Evolutionary conservation across 192 early-diverging fungal genomes (phyloP).

Genomic region (Backusella tarrabulga): DNA sequence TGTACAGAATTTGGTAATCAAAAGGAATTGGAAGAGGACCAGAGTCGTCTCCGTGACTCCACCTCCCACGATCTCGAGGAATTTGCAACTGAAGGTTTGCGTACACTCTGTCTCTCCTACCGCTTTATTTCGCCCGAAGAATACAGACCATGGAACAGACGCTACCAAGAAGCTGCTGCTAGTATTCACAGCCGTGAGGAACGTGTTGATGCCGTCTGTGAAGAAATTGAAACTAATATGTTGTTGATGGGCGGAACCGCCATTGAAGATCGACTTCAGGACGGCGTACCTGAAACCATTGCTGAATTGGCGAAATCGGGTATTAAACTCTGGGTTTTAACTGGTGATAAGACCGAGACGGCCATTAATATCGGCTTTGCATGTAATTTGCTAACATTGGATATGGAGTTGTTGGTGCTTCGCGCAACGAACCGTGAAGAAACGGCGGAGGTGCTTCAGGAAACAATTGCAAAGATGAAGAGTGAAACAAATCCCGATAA

Average conservation of each 20-base stretch:
- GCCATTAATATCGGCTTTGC: conserved; percentile 98
- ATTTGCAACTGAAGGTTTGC: conserved; percentile 84
- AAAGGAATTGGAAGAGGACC: conserved; percentile 47
- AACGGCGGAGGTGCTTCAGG: conserved; percentile 65
- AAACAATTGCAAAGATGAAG: conserved; percentile 60
- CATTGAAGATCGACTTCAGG: conserved; percentile 97
- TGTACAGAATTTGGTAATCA: conserved; percentile 32
- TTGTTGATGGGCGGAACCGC: conserved; percentile 93
- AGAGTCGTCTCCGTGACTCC: conserved; percentile 64
- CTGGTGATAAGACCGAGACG: conserved; percentile 96
- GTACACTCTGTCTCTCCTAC: conserved; percentile 87
- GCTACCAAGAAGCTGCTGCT: conserved; percentile 72
- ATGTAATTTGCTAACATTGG: conserved; percentile 81
- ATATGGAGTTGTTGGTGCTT: conserved; percentile 85
- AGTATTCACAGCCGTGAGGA: conserved; percentile 79
- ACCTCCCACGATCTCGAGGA: conserved; percentile 77
- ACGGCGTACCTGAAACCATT: conserved; percentile 95
- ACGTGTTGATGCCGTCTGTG: conserved; percentile 74
- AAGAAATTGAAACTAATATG: conserved; percentile 77
- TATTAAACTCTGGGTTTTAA: conserved; percentile 96
- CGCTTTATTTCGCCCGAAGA: conserved; percentile 68
- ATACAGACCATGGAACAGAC: conserved; percentile 67
- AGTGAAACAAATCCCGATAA: conserved; percentile 29
- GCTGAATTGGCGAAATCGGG: conserved; percentile 79
- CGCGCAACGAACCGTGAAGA: conserved; percentile 53